Base-by-base conservation (phyloP, 2,329 filamentous ascomycete genomes). In the Pseudogymnoascus sp. region DNA sequence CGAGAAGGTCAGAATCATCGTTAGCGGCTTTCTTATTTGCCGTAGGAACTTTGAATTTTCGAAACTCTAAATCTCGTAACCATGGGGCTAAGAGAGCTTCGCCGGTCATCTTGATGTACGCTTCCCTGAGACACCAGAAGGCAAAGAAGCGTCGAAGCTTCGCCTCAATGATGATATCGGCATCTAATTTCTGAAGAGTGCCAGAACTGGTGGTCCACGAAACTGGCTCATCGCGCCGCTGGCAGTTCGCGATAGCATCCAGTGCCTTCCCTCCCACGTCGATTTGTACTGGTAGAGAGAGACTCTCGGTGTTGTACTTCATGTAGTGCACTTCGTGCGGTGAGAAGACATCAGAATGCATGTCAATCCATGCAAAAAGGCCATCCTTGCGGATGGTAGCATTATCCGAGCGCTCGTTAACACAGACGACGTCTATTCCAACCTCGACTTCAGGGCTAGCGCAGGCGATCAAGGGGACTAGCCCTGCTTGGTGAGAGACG, bases 61-160 rank as follows among this genome's bases (percentile, higher is more conserved):
- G 77, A 71, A 93, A 90, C 69, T 92, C 87, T 7, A 93, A 77
- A 60, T 88, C 83, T 61, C 77, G 78, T 60, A 93, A 78, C 90
- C 90, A 93, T 3, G 79, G 78, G 0, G 90, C 90, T 7, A 92
- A 78, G 64, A 93, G 78, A 0, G 88, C 90, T 70, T 93, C 88
- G 26, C 90, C 90, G 31, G 88, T 89, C 77, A 93, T 86, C 81
- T 93, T 93, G 74, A 93, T 86, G 72, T 90, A 93, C 0, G 89
- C 86, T 76, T 93, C 90, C 69, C 90, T 86, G 73, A 91, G 81
- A 73, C 87, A 90, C 87, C 89, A 93, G 65, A 89, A 83, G 0
- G 88, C 83, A 73, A 92, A 93, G 72, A 93, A 93, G 62, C 83
- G 80, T 4, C 88, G 80, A 29, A 93, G 77, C 71, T 86, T 86